A percentile compares a stretch with the other conserved stretches of the same genome.
These are phyloP conservation scores for Sporothrix protearum DNA, from an alignment of 2,329 filamentous ascomycete genomes.

Conservation along the genomic window DNA sequence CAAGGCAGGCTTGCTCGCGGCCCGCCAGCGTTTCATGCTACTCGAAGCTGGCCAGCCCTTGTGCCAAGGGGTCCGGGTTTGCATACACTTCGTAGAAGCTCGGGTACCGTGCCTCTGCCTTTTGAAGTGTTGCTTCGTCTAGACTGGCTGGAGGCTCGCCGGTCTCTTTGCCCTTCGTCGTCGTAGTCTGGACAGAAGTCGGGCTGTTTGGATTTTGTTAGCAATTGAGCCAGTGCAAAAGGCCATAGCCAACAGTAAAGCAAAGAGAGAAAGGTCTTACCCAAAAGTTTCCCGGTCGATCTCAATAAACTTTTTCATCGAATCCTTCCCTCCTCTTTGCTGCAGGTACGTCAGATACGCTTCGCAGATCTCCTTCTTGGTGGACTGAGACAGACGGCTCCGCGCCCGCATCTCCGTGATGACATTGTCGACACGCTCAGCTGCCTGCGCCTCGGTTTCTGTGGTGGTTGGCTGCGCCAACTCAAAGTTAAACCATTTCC, in stretches of 20 bases:
- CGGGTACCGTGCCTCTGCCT: conserved; percentile 50
- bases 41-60: conserved; percentile 52
- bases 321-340: conserved; percentile 73
- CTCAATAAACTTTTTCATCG: conserved; percentile 79
- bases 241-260: not conserved
- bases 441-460: conserved; percentile 61
- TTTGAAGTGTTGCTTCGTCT: conserved; percentile 49
- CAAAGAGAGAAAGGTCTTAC: conserved; percentile 42
- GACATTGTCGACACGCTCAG: conserved; percentile 74
- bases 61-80: conserved; percentile 46
- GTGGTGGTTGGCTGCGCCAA: conserved; percentile 71
- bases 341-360: conserved; percentile 81
- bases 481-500: conserved; percentile 84
- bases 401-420: conserved; percentile 70
- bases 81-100: conserved; percentile 53
- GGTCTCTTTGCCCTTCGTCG: conserved; percentile 46
- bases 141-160: conserved; percentile 43
- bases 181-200: conserved; percentile 41
- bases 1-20: not conserved
- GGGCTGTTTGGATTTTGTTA: conserved; percentile 40
- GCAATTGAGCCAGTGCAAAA: not conserved
- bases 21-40: conserved; percentile 7
- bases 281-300: conserved; percentile 87
- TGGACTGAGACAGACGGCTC: conserved; percentile 63
- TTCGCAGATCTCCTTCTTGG: conserved; percentile 71